Base-by-base conservation (phyloP, 2,329 filamentous ascomycete species). In the Microsporum audouinii region DNA sequence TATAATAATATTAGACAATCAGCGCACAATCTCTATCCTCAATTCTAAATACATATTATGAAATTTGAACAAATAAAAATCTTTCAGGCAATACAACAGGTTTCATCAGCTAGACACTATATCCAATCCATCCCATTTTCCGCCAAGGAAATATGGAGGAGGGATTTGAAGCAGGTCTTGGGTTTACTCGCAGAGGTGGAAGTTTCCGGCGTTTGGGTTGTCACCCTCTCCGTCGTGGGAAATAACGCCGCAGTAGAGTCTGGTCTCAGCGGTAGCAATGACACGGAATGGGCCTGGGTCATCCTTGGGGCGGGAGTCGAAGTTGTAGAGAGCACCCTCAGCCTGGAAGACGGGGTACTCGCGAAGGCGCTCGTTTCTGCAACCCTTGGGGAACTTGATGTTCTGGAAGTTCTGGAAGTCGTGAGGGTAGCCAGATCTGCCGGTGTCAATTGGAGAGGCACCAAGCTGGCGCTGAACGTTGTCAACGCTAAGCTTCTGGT, bases 251-350 rank as follows among this genome's bases (percentile, higher is more conserved):
- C 55, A 57, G 55, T n/a, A 57, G 17, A 17, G 55, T 29, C 55
- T 23, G 27, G 36, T 41, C 0, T 57, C 55, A 8, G 36, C 36
- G 27, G 55, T 57, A 43, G 55, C 55, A 33, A 57, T 57, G 17
- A 57, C 5, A 41, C 55, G 55, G 55, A 57, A 57, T 27, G 55
- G 55, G 55, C 55, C 55, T 43, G 55, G 55, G 55, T 57, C 14
- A 17, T 31, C 1, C 36, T 57, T 57, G 5, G 55, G 55, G 55
- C 39, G 34, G 23, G 55, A 57, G 27, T 57, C 23, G 23, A 41
- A 57, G 36, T 57, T 14, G 36, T 57, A 57, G 2, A 10, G 1
- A 7, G 27, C 14, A 33, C 36, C 27, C 17, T 57, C 27, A 10
- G 3, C 34, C 55, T 41, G 17, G 34, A 57, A 57, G 55, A 57